Percentiles rank a stretch among this genome's conserved stretches.
Conservation (phyloP, 2,329 filamentous ascomycete species). For the Daldinia eschscholtzii region DNA sequence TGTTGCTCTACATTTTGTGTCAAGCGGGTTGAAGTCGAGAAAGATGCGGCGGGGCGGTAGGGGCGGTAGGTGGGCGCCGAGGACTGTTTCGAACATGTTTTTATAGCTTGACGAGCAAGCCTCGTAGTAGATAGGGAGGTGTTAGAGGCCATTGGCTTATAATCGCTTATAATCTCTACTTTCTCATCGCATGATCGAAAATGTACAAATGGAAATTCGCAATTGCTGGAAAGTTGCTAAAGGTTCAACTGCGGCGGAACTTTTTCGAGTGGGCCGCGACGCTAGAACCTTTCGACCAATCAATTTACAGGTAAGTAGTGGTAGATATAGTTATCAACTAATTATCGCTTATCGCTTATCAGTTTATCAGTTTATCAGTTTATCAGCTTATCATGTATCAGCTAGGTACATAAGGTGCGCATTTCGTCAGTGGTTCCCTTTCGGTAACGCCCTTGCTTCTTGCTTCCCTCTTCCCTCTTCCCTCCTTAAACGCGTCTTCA, state of each 20-base stretch:
- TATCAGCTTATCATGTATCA: background rate
- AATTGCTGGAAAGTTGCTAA: constrained; percentile 13
- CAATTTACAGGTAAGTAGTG: background rate
- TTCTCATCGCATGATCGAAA: constrained; percentile 34
- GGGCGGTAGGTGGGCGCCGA: constrained; percentile 30
- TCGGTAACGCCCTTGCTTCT: background rate
- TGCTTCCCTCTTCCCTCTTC: background rate
- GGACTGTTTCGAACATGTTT: constrained; percentile 47
- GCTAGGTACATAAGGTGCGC: background rate
- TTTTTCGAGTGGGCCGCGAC: constrained; percentile 35
- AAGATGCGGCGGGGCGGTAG: constrained; percentile 41
- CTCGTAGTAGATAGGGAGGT: constrained; percentile 52
- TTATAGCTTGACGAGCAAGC: constrained; percentile 52
- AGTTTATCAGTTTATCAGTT: background rate
- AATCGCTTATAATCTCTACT: constrained; percentile 14
- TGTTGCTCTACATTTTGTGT: constrained; percentile 31
- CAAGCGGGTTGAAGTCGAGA: constrained; percentile 45
- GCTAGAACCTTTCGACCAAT: constrained; percentile 31
- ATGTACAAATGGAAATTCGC: constrained; percentile 19
- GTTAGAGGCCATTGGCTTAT: constrained; percentile 53
- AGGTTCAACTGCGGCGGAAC: constrained; percentile 22
- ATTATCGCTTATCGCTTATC: constrained; percentile 2
- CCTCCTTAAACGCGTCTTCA: constrained; percentile 31
- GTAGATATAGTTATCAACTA: background rate
- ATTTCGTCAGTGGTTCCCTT: background rate